Base-by-base conservation (phyloP, 208 protist genomes). In the Leishmania mexicana region DNA sequence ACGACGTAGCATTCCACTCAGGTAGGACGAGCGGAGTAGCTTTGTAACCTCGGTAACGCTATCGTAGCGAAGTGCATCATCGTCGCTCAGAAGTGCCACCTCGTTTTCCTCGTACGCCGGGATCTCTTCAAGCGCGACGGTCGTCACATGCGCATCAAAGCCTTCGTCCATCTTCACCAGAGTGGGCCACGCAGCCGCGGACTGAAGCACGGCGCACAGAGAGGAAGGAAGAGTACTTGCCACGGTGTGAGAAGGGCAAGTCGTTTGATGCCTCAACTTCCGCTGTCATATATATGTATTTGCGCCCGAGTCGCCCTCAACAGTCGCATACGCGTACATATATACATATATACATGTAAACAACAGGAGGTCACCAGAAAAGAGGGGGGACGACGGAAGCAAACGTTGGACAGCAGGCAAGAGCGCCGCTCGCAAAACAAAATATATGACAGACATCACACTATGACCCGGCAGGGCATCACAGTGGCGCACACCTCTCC, bases 21-120 rank as follows among this genome's bases (percentile, higher is more conserved):
- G 88, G 68, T 97, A 94, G 3, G 87, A 83, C 7, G 93, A 97
- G 47, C 94, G 93, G 67, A 98, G 78, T 28, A 97, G 83, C 45
- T 89, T 83, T 2, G 93, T 96, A 24, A 97, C 93, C 62, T 98
- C 92, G 19, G 91, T 95, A 21, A 98, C 93, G 67, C 89, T 94
- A 67, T 87, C 85, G 85, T 90, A 96, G n/a, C 91, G 93, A 64
- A 95, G 79, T 58, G 92, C 93, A 75, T 98, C 95, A 54, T 96
- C 91, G 71, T 96, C 93, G 58, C 83, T 94, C 47, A 93, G 75
- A 28, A 88, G 87, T 31, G 89, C 83, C 15, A 71, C 81, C 8
- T 88, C 78, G 31, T 62, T 80, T 24, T 65, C 75, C n/a, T 80
- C 81, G 64, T 83, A 81, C 10, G 73, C 77, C 0, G 77, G 76